Percentiles rank a stretch among this genome's conserved stretches.
Conservation (phyloP, 1,284 basidiomycete genomes). For the Rhizopogon hawkerae region DNA sequence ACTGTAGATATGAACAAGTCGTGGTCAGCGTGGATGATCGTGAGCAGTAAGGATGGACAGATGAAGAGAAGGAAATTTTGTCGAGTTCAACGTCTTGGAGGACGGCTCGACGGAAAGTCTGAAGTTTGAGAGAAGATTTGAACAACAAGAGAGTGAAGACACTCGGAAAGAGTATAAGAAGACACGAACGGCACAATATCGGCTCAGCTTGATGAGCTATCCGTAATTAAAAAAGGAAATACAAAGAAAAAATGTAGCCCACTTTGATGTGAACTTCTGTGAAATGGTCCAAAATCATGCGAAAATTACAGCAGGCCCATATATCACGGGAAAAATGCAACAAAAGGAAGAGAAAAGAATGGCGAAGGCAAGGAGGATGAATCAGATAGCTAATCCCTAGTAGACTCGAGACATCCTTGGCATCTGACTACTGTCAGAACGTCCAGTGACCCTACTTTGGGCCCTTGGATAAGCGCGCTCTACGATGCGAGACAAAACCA, state of each 20-base stretch:
- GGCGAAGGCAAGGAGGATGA: background rate
- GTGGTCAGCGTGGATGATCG: slow-evolving; percentile 51
- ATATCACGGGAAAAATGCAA: background rate
- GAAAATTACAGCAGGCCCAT: background rate
- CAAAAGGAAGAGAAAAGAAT: background rate
- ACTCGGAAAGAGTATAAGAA: slow-evolving; percentile 25
- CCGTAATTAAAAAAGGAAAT: slow-evolving; percentile 12
- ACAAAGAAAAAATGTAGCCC: slow-evolving; percentile 8
- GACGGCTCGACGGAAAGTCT: slow-evolving; percentile 24
- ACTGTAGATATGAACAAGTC: slow-evolving; percentile 30
- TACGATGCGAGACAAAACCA: background rate
- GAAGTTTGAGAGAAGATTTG: slow-evolving; percentile 18
- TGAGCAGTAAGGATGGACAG: slow-evolving; percentile 29
- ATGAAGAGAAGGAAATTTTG: slow-evolving; percentile 22
- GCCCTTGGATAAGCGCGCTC: background rate
- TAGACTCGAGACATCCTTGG: background rate
- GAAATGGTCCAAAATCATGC: slow-evolving; percentile 10
- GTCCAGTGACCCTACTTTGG: background rate
- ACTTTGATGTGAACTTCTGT: slow-evolving; percentile 4
- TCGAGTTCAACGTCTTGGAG: slow-evolving; percentile 18
- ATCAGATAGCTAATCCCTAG: background rate
- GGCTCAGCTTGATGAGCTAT: slow-evolving; percentile 9
- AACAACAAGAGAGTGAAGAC: slow-evolving; percentile 20
- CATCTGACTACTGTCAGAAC: background rate
- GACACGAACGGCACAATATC: slow-evolving; percentile 15